Base-by-base conservation (phyloP, 108 stramenopile species). In the Nitzschia palea region DNA sequence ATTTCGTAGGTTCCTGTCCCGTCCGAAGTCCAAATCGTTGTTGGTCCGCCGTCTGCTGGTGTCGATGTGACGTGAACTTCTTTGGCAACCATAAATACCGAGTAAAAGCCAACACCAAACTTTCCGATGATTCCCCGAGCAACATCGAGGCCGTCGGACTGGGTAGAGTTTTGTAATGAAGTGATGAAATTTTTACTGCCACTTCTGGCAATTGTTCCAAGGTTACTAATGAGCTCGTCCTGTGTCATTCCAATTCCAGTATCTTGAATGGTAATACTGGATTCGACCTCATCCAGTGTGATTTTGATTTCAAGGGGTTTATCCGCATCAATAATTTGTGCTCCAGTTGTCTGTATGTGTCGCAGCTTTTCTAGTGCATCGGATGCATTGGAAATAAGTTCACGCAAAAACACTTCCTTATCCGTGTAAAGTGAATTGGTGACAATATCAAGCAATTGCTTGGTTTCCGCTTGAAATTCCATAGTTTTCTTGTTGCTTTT, bases 371-470 rank as follows among this genome's bases (percentile, higher is more conserved):
- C 98, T 27, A 96, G 80, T 4, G 98, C 96, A 76, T 99, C 99
- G 50, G 88, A 85, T 8, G 97, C 96, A 73, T 99, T 99, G 23
- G 91, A 93, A 17, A 99, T 84, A 6, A 99, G 79, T 79, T 99
- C 99, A 30, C 99, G 82, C n/a, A 99, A 73, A 71, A 99, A 99
- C 2, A 99, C 95, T 63, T 99, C 97, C 78, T 95, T 95, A 77
- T 98, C 97, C 3, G 98, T 99, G 76, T 99, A 99, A 34, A 99
- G 80, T 1, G 97, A 97, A 78, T 99, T 89, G 5, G 97, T 97
- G 34, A 99, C 97, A 73, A 95, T 92, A 55, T 90, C 90, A 37
- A 93, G 70, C 0, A 93, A 62, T 47, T 89, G 91, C 23, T 86
- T 68, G 9, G 98, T 99, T 83, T 99, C 98, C 2, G 96, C 95